Conservation (phyloP, 2,329 filamentous ascomycete species). For the Pseudopithomyces maydicus region DNA sequence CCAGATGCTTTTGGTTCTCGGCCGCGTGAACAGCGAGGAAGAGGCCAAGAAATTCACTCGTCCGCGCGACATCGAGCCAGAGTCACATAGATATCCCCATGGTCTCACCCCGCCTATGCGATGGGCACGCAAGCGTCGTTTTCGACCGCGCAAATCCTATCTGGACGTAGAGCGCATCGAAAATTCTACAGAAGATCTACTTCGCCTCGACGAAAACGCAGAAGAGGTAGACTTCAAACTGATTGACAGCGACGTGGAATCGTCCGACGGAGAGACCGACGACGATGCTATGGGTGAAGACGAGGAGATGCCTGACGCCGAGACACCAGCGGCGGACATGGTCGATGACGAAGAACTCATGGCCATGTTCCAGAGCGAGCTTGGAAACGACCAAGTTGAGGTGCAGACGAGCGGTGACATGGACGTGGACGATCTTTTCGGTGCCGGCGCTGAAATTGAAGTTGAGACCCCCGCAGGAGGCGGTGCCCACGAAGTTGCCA, state of each 20-base stretch:
- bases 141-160: slow-evolving; percentile 80
- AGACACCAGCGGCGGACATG: slow-evolving; percentile 50
- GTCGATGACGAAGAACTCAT: slow-evolving; percentile 45
- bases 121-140: slow-evolving; percentile 79
- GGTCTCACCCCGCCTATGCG: slow-evolving; percentile 88
- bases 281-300: slow-evolving; percentile 46
- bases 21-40: slow-evolving; percentile 63
- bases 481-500: slow-evolving; percentile 39
- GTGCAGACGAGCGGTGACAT: slow-evolving; percentile 33
- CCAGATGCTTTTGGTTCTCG: slow-evolving; percentile 84
- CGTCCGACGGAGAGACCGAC: slow-evolving; percentile 44
- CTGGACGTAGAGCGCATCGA: slow-evolving; percentile 87
- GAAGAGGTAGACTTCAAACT: slow-evolving; percentile 65
- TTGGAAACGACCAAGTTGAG: slow-evolving; percentile 33
- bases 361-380: slow-evolving; percentile 35
- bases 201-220: slow-evolving; percentile 69
- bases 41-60: slow-evolving; percentile 61
- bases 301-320: slow-evolving; percentile 50
- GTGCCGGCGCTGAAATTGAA: slow-evolving; percentile 31
- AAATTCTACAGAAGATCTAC: slow-evolving; percentile 73
- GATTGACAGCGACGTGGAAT: slow-evolving; percentile 51
- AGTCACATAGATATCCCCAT: slow-evolving; percentile 76
- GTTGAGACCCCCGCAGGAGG: slow-evolving; percentile 38
- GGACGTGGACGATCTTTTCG: slow-evolving; percentile 35
- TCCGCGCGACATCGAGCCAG: slow-evolving; percentile 72